Evolutionary conservation across 805 yeast species (phyloP).

Genomic region (Hagleromyces aurorensis): DNA sequence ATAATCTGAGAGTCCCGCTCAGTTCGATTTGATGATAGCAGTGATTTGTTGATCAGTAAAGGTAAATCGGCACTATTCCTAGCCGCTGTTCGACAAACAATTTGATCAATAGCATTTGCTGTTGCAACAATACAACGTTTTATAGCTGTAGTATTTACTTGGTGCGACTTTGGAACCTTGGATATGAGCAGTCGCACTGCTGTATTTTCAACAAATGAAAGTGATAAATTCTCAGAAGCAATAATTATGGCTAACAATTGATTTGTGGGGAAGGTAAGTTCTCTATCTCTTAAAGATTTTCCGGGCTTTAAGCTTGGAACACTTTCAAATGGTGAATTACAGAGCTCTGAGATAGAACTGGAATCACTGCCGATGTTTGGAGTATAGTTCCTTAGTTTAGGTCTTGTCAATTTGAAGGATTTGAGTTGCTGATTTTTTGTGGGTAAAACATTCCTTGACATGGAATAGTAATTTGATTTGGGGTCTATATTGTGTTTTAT

Average conservation of each 20-base stretch:
- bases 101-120: constrained; percentile 7
- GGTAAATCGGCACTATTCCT: constrained; percentile 11
- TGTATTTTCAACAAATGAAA: constrained; percentile 8
- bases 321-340: too few relatives aligned
- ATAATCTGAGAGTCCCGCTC: constrained; percentile 1
- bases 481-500: constrained; percentile 8
- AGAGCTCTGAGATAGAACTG: too few relatives aligned
- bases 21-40: constrained; percentile 1
- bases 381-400: too few relatives aligned
- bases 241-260: constrained; percentile 12
- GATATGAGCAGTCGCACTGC: constrained; percentile 8
- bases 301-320: too few relatives aligned
- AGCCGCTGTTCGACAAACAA: constrained; percentile 10
- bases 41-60: constrained; percentile 5
- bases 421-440: too few relatives aligned
- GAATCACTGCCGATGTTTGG: too few relatives aligned
- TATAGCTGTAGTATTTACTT: constrained; percentile 4
- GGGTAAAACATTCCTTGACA: background rate
- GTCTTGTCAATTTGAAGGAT: too few relatives aligned
- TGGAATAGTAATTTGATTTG: constrained; percentile 4
- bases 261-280: constrained; percentile 8
- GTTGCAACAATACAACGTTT: constrained; percentile 1
- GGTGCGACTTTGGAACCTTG: constrained; percentile 3
- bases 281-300: too few relatives aligned
- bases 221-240: constrained; percentile 16